Evolutionary conservation across 108 stramenopile genomes (phyloP), one percentile per base, ranked within the genome.

Genomic region (Skeletonema potamos): DNA sequence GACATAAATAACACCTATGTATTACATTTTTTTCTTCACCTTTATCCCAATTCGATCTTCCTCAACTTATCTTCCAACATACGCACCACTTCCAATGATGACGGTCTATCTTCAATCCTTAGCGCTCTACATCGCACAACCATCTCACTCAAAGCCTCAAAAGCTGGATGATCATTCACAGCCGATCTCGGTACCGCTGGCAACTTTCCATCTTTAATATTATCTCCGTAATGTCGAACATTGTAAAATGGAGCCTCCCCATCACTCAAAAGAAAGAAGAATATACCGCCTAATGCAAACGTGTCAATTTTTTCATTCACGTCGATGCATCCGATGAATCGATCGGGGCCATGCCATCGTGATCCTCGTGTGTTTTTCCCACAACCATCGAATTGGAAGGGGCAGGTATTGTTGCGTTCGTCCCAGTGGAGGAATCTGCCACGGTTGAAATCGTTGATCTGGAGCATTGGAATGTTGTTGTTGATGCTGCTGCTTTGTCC

Each of bases 401-500:
- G 62, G 43, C 71, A 72, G 4, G 62, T 72, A 20, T 62, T 6
- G 26, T 64, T 64, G 18, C 37, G 30, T 1, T 10, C 22, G 9
- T 29, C 27, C 13, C 46, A 12, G 6, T 27, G 15, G 27, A 72
- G 71, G 11, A 64, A 72, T 8, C 71, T 27, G 18, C 71, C 59
- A 27, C 60, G 44, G 18, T 64, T 72, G 30, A 72, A 72, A 39
- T 72, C 71, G 37, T 63, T 62, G 6, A 72, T 54, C 22, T 64
- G 71, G 1, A 72, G 26, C 39, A 72, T n/a, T 27, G 62, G 71
- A 22, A 72, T 18, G 41, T 48, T 22, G 33, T 11, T 30, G 15
- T 13, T 2, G 57, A 33, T 57, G 55, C 2, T 4, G 30, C 18
- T 13, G 27, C 34, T 15, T 6, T 58, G 29, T 4, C 57, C 24